Conservation (phyloP, 805 yeast species). For the Candida arabinofermentans region DNA sequence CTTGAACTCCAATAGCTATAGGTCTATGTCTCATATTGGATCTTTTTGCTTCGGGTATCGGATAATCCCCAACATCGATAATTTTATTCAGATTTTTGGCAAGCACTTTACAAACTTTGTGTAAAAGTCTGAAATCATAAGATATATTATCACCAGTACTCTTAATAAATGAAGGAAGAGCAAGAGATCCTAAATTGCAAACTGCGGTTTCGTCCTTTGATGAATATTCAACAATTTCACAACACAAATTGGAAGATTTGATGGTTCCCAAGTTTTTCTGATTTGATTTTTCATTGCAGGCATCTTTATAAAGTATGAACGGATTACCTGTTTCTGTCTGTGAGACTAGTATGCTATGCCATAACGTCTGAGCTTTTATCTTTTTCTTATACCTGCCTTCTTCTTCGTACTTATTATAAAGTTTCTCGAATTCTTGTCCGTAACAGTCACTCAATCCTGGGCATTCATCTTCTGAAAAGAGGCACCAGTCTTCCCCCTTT, state of each 20-base stretch:
- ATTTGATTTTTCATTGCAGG: conserved; percentile 82
- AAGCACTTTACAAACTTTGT: conserved; percentile 71
- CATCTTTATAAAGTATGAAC: conserved; percentile 88
- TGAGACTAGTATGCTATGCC: conserved; percentile 85
- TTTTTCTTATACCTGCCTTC: conserved; percentile 62
- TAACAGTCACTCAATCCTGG: conserved; percentile 80
- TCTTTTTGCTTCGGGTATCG: conserved; percentile 66
- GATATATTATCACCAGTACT: conserved; percentile 40
- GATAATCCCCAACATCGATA: conserved; percentile 83
- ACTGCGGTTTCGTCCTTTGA: conserved; percentile 93
- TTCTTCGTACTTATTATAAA: conserved; percentile 69
- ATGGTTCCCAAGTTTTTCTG: conserved; percentile 91
- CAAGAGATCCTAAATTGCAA: conserved; percentile 89
- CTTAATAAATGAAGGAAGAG: conserved; percentile 71
- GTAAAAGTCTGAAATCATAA: conserved; percentile 74
- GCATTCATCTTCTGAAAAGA: conserved; percentile 85
- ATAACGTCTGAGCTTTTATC: conserved; percentile 82
- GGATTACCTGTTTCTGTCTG: conserved; percentile 98
- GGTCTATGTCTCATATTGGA: conserved; percentile 89
- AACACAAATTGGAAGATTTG: conserved; percentile 90
- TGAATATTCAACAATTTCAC: conserved; percentile 91
- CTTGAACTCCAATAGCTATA: conserved; percentile 97
- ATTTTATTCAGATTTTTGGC: conserved; percentile 75
- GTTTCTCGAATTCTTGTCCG: conserved; percentile 75
- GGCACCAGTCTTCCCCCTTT: conserved; percentile 73